Evolutionary conservation across 208 protist genomes (phyloP).

Genomic region (Crithidia fasciculata): DNA sequence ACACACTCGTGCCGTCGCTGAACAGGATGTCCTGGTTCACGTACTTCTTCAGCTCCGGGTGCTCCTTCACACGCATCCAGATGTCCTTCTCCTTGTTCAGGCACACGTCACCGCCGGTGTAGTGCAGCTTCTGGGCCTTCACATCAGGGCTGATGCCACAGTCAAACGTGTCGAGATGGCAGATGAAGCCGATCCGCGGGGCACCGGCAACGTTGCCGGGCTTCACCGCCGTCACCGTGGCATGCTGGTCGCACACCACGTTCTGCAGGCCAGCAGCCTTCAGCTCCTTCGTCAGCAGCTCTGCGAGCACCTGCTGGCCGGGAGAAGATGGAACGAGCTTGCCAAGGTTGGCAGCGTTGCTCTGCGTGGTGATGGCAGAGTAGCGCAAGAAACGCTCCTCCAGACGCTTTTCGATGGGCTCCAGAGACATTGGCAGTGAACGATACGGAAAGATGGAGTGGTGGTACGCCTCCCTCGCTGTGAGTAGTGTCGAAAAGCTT

Average conservation of each 20-base stretch:
- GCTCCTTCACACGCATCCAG: constrained; percentile 61
- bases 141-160: constrained; percentile 72
- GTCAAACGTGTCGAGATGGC: constrained; percentile 87
- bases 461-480: no score
- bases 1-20: constrained; percentile 87
- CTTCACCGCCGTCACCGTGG: constrained; percentile 84
- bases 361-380: constrained; percentile 77
- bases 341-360: constrained; percentile 57
- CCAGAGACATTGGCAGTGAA: constrained; percentile 16
- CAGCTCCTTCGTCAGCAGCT: constrained; percentile 78
- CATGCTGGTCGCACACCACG: constrained; percentile 69
- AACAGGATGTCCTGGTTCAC: constrained; percentile 84
- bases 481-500: no score
- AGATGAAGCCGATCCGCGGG: constrained; percentile 84
- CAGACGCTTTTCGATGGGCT: constrained; percentile 58
- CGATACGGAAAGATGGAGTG: neutral
- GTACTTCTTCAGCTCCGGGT: constrained; percentile 80
- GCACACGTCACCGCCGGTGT: constrained; percentile 76
- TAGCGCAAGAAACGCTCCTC: constrained; percentile 82
- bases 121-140: constrained; percentile 71
- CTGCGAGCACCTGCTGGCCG: constrained; percentile 83
- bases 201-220: constrained; percentile 55
- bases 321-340: constrained; percentile 73
- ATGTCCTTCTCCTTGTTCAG: constrained; percentile 78
- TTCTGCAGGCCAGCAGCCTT: constrained; percentile 44